Percentiles rank a stretch among this genome's conserved stretches.
Evolutionary conservation across 805 yeast genomes (phyloP).

Genomic region (Hanseniaspora nectarophila): DNA sequence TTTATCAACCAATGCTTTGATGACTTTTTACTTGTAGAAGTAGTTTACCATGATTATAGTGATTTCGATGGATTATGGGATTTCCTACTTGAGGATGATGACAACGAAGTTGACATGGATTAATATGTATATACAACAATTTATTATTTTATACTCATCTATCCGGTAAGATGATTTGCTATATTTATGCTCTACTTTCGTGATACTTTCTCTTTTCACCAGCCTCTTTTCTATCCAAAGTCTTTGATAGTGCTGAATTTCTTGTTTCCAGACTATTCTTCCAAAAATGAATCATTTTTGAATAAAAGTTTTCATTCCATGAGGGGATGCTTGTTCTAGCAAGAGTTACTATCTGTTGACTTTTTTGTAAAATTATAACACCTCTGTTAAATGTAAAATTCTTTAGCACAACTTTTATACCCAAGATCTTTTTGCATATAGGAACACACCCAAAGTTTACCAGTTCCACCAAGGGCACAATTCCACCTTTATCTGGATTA

Average conservation of each 20-base stretch:
- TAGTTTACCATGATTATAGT: constrained; percentile 74
- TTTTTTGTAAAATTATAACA: constrained; percentile 20
- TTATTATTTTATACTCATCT: neutral
- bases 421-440: constrained; percentile 33
- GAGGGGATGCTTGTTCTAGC: constrained; percentile 15
- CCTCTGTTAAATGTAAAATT: constrained; percentile 32
- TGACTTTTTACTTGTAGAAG: constrained; percentile 64
- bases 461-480: neutral
- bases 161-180: neutral
- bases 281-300: constrained; percentile 25
- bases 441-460: neutral
- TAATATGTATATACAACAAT: neutral
- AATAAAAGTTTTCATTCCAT: constrained; percentile 31
- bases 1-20: constrained; percentile 51
- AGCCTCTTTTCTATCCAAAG: constrained; percentile 13
- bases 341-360: neutral
- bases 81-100: constrained; percentile 29
- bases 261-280: constrained; percentile 19
- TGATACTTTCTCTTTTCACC: constrained; percentile 15
- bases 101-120: neutral
- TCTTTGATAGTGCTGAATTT: neutral
- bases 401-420: constrained; percentile 43
- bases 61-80: constrained; percentile 72
- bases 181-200: constrained; percentile 3
- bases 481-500: constrained; percentile 8